phyloP scores from a whole-genome alignment of 2,329 filamentous ascomycete genomes.

The Rachicladosporium sp. region DNA sequence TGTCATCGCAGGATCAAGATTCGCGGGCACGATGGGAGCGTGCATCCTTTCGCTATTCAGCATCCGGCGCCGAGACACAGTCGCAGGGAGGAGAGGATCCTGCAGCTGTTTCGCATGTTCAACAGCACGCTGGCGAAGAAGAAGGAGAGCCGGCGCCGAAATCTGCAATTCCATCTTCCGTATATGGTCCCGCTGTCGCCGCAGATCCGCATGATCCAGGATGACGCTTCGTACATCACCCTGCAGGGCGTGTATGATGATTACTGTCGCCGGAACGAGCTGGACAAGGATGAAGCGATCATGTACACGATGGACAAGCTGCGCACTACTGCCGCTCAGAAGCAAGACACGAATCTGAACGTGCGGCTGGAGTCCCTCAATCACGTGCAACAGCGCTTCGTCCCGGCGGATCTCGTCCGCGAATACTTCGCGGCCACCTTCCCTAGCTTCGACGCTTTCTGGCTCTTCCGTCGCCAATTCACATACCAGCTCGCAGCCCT shows the following conservation, averaged over 20 bases:
- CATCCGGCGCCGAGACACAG: conserved; percentile 89
- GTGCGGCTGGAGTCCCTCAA: conserved; percentile 70
- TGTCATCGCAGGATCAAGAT: conserved; percentile 92
- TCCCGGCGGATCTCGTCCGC: conserved; percentile 67
- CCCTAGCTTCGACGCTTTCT: conserved; percentile 85
- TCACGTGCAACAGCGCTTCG: conserved; percentile 87
- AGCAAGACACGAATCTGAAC: conserved; percentile 44
- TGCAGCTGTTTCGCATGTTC: conserved; percentile 94
- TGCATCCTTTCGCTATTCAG: conserved; percentile 94
- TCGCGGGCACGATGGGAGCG: conserved; percentile 88
- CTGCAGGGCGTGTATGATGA: conserved; percentile 94
- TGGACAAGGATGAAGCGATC: conserved; percentile 90
- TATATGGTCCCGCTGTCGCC: conserved; percentile 92
- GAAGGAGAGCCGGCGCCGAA: conserved; percentile 87
- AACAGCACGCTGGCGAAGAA: conserved; percentile 84
- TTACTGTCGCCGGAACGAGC: conserved; percentile 73
- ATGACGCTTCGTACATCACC: conserved; percentile 87
- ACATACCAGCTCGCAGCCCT: conserved; percentile 89
- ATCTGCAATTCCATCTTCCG: conserved; percentile 90
- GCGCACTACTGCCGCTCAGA: conserved; percentile 50
- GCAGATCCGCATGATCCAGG: conserved; percentile 88
- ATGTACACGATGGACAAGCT: conserved; percentile 94
- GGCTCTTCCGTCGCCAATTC: conserved; percentile 95
- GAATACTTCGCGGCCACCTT: conserved; percentile 85
- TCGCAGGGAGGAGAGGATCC: conserved; percentile 81